Evolutionary conservation across 257 asterid genomes (phyloP), one percentile per base, ranked within the genome.

Genomic region (Primulina eburnea): DNA sequence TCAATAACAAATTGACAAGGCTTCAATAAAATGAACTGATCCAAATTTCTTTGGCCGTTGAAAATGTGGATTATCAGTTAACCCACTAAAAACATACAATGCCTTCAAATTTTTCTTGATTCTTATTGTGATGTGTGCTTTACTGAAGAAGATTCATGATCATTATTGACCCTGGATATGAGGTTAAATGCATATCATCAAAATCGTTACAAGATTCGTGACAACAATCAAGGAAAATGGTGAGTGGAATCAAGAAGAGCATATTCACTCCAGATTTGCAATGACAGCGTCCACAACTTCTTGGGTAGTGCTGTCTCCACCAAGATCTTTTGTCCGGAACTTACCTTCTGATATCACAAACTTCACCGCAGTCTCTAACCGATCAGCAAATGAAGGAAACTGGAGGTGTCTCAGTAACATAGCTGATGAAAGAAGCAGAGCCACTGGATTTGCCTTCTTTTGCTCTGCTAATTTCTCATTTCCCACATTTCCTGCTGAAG

Each of bases 381-480:
- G 79, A 78, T 90, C 97, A 26, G 97, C 95, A 79, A 93, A 93
- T 47, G 97, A 93, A 72, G 97, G 98, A 52, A 93, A 93, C 80
- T 90, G 98, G 83, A 93, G 73, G 84, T 93, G 98, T 81, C 97
- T 84, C 73, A 93, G 86, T 97, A 93, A 87, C 99, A 93, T 91
- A 16, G 99, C 92, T 18, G 99, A 94, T 33, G 99, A 90, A 50
- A 94, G 93, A 53, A 90, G 91, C 77, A 88, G 66, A 53, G 98
- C 98, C 58, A 90, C 96, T 8, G 97, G 97, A 69, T 92, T 92
- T 67, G 96, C 98, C 80, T 65, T 89, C 95, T 79, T 86, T 70
- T 87, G 84, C 85, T 75, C 83, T 8, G 87, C 73, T 28, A 85
- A 6, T 37, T 87, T 84, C 57, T 87, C 94, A 33, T 80, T 93